Evolutionary conservation across 208 protist genomes (phyloP).

Genomic region (Paratrypanosoma confusum): DNA sequence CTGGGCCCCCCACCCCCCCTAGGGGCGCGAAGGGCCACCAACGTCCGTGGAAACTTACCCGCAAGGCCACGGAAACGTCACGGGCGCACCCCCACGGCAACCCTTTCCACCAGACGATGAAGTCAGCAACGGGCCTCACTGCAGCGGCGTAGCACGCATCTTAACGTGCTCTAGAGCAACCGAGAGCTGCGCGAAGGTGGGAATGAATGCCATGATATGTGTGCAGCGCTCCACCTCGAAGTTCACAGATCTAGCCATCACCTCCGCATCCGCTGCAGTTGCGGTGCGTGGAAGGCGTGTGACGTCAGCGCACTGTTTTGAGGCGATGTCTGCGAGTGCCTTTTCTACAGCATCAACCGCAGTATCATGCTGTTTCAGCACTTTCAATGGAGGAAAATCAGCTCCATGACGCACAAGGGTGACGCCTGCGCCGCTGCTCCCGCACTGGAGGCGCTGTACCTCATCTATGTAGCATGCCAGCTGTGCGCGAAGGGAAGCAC

Average conservation of each 20-base stretch:
- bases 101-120: too few species aligned
- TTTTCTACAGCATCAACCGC: not conserved
- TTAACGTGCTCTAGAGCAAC: slow-evolving; percentile 48
- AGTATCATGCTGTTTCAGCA: not conserved
- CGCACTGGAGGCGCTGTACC: not conserved
- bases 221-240: slow-evolving; percentile 53
- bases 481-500: slow-evolving; percentile 30
- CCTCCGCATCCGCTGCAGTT: slow-evolving; percentile 40
- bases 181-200: slow-evolving; percentile 63
- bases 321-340: not conserved
- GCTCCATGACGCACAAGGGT: too few species aligned
- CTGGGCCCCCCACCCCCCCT: too few species aligned
- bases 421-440: not conserved
- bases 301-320: not conserved
- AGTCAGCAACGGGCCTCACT: too few species aligned
- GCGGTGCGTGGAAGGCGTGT: slow-evolving; percentile 13
- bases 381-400: too few species aligned
- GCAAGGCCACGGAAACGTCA: too few species aligned
- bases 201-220: slow-evolving; percentile 55
- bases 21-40: too few species aligned
- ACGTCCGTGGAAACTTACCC: too few species aligned
- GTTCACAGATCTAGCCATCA: slow-evolving; percentile 26
- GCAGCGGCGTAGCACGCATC: slow-evolving; percentile 4
- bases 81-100: too few species aligned
- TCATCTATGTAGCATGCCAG: slow-evolving; percentile 11